Conservation (phyloP, 345 rosid genomes). For the Salix exigua region DNA sequence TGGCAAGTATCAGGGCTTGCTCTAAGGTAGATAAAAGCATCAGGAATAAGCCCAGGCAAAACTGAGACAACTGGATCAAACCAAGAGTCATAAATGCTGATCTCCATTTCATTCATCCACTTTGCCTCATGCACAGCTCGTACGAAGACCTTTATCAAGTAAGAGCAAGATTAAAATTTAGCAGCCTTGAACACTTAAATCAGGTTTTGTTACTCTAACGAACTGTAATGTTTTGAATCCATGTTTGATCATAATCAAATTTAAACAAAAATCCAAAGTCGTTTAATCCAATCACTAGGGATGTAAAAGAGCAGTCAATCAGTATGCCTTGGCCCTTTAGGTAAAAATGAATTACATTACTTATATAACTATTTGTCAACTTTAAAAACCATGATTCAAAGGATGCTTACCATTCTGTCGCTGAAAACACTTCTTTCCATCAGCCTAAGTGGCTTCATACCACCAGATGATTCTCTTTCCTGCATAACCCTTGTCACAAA, state of each 20-base stretch:
- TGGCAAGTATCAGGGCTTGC: slow-evolving; percentile 98
- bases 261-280: slow-evolving; percentile 2
- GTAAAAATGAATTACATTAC: background rate
- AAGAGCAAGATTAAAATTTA: slow-evolving; percentile 18
- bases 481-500: slow-evolving; percentile 98
- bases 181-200: slow-evolving; percentile 21
- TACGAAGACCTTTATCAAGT: slow-evolving; percentile 70
- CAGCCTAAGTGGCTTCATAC: slow-evolving; percentile 85
- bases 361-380: background rate
- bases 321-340: background rate
- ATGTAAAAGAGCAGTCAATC: background rate
- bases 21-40: slow-evolving; percentile 91
- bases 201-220: slow-evolving; percentile 18
- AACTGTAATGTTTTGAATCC: slow-evolving; percentile 10
- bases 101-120: slow-evolving; percentile 99
- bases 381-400: background rate
- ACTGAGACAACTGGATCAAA: slow-evolving; percentile 95
- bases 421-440: slow-evolving; percentile 99
- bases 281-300: background rate
- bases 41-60: slow-evolving; percentile 95
- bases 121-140: slow-evolving; percentile 99
- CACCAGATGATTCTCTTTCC: slow-evolving; percentile 92
- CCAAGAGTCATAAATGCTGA: slow-evolving; percentile 98
- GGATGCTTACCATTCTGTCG: slow-evolving; percentile 79
- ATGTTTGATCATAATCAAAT: slow-evolving; percentile 1